Percentiles rank a stretch among this genome's conserved stretches.
Conservation (phyloP, 164 flowering plant genomes). For the Berberis thunbergii region DNA sequence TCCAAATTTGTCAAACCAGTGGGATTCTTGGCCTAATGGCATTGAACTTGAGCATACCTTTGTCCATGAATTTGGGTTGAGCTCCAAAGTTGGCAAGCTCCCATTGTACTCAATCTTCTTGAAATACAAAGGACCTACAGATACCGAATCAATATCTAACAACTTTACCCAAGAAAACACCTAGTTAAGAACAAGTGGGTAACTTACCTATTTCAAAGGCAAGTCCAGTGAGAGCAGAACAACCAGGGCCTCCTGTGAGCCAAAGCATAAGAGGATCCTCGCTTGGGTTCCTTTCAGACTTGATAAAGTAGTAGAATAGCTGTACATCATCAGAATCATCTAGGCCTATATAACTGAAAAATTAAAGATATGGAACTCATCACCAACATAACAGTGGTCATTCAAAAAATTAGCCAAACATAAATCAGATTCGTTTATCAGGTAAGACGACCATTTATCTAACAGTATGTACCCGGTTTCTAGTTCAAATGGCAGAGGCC, state of each 20-base stretch:
- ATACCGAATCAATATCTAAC: neutral
- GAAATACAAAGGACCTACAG: neutral
- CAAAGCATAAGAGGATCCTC: conserved; percentile 3
- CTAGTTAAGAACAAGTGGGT: neutral
- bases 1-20: too few species aligned
- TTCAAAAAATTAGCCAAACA: neutral
- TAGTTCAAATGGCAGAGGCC: neutral
- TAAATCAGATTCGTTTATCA: too few species aligned
- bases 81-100: neutral
- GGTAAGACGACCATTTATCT: too few species aligned
- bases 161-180: neutral
- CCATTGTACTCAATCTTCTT: neutral
- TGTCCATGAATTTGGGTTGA: neutral
- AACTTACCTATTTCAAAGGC: neutral
- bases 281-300: neutral
- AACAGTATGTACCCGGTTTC: neutral
- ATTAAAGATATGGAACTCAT: neutral
- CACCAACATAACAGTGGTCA: neutral
- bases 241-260: conserved; percentile 2
- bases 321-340: neutral
- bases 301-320: neutral
- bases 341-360: neutral
- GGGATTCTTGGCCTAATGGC: too few species aligned
- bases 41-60: neutral
- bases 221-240: conserved; percentile 1